Conservation (phyloP, 78 protist genomes). For the Trichosphaerium sp. region DNA sequence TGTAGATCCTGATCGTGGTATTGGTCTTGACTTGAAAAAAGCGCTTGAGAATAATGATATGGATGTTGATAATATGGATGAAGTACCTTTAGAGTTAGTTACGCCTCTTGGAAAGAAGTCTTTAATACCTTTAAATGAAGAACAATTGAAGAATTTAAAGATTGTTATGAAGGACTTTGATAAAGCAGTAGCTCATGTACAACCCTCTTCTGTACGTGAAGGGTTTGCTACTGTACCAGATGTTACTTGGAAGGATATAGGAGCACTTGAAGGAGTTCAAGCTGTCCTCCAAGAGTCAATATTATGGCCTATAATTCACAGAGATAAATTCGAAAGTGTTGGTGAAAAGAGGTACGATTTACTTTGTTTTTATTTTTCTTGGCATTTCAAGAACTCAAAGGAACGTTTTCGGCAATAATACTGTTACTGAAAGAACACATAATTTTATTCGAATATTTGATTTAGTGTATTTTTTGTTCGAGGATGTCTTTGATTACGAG, state of each 20-base stretch:
- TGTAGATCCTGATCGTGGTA: background rate
- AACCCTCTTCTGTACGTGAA: constrained; percentile 88
- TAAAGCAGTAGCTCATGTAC: constrained; percentile 72
- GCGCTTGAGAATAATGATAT: background rate
- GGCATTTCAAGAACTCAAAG: background rate
- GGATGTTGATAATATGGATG: background rate
- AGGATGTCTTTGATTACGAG: constrained; percentile 25
- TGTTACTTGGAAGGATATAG: constrained; percentile 94
- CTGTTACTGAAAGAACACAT: background rate
- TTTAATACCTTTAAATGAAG: constrained; percentile 6
- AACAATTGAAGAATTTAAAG: background rate
- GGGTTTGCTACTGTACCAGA: constrained; percentile 92
- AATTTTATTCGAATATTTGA: too few species aligned
- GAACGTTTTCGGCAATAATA: background rate
- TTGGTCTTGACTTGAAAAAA: background rate
- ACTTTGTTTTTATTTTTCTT: too few species aligned
- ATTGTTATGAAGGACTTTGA: constrained; percentile 73
- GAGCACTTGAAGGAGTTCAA: constrained; percentile 77
- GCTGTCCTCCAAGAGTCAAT: constrained; percentile 62
- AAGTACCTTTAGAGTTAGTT: too few species aligned
- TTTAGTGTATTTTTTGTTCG: constrained; percentile 3
- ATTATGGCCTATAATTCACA: constrained; percentile 49
- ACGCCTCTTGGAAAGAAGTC: too few species aligned
- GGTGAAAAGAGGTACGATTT: too few species aligned
- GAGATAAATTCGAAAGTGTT: background rate